Conservation (phyloP, 2,329 filamentous ascomycete genomes). For the Didymella lethalis region DNA sequence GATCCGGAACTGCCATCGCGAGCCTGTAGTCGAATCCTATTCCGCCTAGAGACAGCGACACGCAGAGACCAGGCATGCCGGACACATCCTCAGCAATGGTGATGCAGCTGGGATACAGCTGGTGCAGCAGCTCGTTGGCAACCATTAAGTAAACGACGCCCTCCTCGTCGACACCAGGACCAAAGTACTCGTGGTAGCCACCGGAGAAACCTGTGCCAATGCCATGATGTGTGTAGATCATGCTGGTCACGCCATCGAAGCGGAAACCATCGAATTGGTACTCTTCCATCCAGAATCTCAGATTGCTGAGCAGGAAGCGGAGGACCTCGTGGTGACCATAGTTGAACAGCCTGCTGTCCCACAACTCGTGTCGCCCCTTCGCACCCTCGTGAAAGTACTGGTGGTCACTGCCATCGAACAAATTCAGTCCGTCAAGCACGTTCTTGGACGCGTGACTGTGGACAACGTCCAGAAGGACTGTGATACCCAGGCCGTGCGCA, state of each 20-base stretch:
- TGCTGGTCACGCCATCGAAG: conserved; percentile 97
- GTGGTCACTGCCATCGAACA: conserved; percentile 94
- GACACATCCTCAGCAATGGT: conserved; percentile 97
- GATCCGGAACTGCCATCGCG: conserved; percentile 96
- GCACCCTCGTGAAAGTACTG: conserved; percentile 91
- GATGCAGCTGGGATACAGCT: conserved; percentile 85
- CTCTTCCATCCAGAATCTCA: conserved; percentile 99
- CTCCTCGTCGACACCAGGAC: conserved; percentile 86
- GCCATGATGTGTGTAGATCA: conserved; percentile 95
- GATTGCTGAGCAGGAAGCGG: conserved; percentile 93
- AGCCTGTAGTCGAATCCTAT: conserved; percentile 97
- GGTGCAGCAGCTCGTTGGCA: conserved; percentile 93
- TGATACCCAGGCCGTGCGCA: conserved; percentile 88
- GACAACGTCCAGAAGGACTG: conserved; percentile 91
- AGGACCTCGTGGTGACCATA: conserved; percentile 94
- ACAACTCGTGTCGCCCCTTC: conserved; percentile 88
- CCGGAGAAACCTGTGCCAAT: conserved; percentile 98
- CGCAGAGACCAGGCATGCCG: conserved; percentile 95
- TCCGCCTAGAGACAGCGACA: conserved; percentile 84
- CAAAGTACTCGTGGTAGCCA: conserved; percentile 98
- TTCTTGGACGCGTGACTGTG: conserved; percentile 99
- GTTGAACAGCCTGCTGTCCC: conserved; percentile 97
- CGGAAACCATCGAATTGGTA: conserved; percentile 97
- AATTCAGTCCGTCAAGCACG: conserved; percentile 90
- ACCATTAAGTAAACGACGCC: conserved; percentile 95